Evolutionary conservation across 2,329 filamentous ascomycete genomes (phyloP), one percentile per base, ranked within the genome.

Genomic region (Aspergillus sp.): DNA sequence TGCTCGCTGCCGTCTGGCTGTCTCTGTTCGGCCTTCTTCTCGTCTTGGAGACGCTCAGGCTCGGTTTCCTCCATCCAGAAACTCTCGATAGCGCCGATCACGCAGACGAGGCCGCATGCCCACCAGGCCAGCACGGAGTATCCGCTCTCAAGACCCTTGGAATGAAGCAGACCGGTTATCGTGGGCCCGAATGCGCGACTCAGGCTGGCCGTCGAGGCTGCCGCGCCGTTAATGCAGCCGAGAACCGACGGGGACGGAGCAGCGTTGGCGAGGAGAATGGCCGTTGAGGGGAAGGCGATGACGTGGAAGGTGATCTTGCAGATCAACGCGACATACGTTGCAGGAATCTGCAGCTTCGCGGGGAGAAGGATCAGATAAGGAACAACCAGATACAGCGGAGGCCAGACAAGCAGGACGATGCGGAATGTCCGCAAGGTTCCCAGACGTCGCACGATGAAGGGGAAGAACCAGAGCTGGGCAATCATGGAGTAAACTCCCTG

Each of bases 261-360:
- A 11, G 86, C 81, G 58, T 96, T 93, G 38, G 86, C 83, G 17
- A 94, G 73, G 36, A 98, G 75, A 36, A 96, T 93, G 8, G 82
- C 81, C 45, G 88, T 86, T 49, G 82, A 84, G 8, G 91, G 91
- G 59, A 94, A 96, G 0, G 88, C 81, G 61, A 95, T 79, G 28
- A 86, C 88, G 47, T 89, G 79, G 48, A 91, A 86, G 0, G 86
- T 93, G 54, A 93, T 93, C 61, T 95, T 96, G 79, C 83, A 86
- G 44, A 93, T 72, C 8, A 96, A 72, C 15, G 89, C 69, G 5
- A 78, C 49, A 52, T 86, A 89, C 31, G 94, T 77, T 15, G 82
- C 84, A 2, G 77, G 64, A 64, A 83, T 82, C 39, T 82, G 79
- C 25, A 86, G 60, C 17, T 64, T 63, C 11, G 78, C 68, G 1